A percentile compares a stretch with the other conserved stretches of the same genome.
phyloP scores from a whole-genome alignment of 768 basidiomycete genomes.

The Suillus ampliporus region DNA sequence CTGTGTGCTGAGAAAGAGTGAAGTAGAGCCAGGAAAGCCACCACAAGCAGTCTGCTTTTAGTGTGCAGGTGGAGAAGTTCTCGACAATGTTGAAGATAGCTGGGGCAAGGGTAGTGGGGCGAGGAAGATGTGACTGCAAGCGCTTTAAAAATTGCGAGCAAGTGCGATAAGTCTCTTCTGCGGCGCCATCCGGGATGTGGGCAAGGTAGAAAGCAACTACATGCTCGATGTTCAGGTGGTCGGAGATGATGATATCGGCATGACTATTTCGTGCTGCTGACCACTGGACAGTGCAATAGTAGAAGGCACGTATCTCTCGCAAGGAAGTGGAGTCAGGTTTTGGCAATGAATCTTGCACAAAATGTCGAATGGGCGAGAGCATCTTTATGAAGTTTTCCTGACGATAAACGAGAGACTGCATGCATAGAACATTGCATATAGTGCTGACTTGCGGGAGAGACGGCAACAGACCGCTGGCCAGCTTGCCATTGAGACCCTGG shows the following conservation, averaged over 20 bases:
- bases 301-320: background rate
- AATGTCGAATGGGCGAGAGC: background rate
- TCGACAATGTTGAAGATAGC: background rate
- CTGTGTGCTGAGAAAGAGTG: background rate
- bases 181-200: background rate
- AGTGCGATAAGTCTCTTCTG: background rate
- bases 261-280: background rate
- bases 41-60: background rate
- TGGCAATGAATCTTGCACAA: background rate
- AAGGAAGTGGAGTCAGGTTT: background rate
- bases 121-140: background rate
- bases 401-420: constrained; percentile 1
- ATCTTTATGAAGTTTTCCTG: background rate
- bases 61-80: background rate
- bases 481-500: constrained; percentile 7
- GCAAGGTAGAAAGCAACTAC: constrained; percentile 4
- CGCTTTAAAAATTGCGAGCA: background rate
- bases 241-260: background rate
- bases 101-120: background rate
- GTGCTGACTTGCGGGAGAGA: background rate
- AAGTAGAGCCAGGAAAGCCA: background rate
- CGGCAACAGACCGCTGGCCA: background rate
- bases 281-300: background rate
- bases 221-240: background rate
- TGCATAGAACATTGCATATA: background rate